Percentiles rank a stretch among this genome's conserved stretches.
phyloP scores from a whole-genome alignment of 2,329 filamentous ascomycete species.

The Rachicladosporium sp. region DNA sequence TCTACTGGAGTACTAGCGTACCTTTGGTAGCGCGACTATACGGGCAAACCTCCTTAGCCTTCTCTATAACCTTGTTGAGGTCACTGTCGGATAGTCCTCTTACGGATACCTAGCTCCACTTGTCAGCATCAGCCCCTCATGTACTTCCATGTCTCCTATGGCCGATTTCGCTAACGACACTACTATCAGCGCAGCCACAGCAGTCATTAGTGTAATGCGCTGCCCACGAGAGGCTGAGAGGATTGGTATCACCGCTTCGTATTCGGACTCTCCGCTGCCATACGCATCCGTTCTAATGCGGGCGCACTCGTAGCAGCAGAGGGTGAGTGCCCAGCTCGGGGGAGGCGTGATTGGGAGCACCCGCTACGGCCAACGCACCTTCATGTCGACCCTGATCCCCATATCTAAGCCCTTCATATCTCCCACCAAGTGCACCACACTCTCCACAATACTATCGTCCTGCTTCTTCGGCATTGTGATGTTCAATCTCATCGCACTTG shows the following conservation, averaged over 20 bases:
- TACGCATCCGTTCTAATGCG: too few species aligned
- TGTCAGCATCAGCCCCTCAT: too few species aligned
- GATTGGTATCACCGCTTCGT: too few species aligned
- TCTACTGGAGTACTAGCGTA: conserved; percentile 14
- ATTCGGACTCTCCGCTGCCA: too few species aligned
- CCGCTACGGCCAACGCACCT: conserved; percentile 7
- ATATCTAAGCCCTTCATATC: conserved; percentile 34
- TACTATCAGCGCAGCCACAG: too few species aligned
- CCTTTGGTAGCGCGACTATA: conserved; percentile 24
- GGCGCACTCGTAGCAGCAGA: too few species aligned
- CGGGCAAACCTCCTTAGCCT: conserved; percentile 25
- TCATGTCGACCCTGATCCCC: conserved; percentile 33
- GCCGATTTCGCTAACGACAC: too few species aligned
- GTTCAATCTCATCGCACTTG: conserved; percentile 27
- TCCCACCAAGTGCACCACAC: conserved; percentile 34
- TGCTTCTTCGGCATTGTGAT: conserved; percentile 22
- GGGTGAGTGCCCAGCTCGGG: too few species aligned
- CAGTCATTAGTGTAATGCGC: too few species aligned
- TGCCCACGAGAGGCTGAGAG: too few species aligned
- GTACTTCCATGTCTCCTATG: too few species aligned
- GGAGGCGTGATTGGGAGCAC: too few species aligned
- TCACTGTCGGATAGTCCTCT: conserved; percentile 21
- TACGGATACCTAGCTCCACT: conserved; percentile 16
- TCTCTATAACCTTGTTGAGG: conserved; percentile 24
- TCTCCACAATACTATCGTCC: conserved; percentile 29